These are phyloP conservation scores for Puccinia sorghi DNA, from an alignment of 1,284 basidiomycete genomes.

Conservation along the genomic window DNA sequence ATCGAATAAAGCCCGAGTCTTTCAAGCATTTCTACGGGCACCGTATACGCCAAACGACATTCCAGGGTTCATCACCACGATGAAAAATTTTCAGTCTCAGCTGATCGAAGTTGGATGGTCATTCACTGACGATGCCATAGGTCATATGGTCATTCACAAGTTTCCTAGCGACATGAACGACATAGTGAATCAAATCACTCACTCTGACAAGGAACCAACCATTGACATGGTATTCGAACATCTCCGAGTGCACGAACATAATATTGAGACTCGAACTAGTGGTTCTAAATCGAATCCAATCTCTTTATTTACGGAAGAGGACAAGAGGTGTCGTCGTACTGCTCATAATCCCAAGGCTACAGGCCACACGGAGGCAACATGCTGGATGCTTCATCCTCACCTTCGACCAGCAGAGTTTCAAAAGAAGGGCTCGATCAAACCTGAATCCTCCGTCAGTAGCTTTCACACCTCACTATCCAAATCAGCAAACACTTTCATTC, in stretches of 20 bases:
- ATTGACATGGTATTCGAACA: neutral
- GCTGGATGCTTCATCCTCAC: neutral
- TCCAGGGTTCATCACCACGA: neutral
- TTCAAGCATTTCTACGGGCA: neutral
- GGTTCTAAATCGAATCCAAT: neutral
- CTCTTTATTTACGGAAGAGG: neutral
- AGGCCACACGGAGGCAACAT: neutral
- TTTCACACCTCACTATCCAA: neutral
- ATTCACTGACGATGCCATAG: neutral
- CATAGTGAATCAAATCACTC: neutral
- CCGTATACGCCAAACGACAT: neutral
- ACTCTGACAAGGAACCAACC: neutral
- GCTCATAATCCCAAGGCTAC: neutral
- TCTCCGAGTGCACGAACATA: neutral
- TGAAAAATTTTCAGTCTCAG: neutral
- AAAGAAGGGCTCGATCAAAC: neutral
- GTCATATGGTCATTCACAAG: neutral
- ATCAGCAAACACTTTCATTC: neutral
- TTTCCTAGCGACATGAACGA: neutral
- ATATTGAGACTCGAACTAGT: neutral
- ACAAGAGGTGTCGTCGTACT: neutral
- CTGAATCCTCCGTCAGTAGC: neutral
- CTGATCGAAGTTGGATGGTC: neutral
- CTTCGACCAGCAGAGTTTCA: neutral
- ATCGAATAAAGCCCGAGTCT: neutral